These are phyloP conservation scores for Hanseniaspora occidentalis DNA, from an alignment of 805 yeast genomes.

Conservation along the genomic window DNA sequence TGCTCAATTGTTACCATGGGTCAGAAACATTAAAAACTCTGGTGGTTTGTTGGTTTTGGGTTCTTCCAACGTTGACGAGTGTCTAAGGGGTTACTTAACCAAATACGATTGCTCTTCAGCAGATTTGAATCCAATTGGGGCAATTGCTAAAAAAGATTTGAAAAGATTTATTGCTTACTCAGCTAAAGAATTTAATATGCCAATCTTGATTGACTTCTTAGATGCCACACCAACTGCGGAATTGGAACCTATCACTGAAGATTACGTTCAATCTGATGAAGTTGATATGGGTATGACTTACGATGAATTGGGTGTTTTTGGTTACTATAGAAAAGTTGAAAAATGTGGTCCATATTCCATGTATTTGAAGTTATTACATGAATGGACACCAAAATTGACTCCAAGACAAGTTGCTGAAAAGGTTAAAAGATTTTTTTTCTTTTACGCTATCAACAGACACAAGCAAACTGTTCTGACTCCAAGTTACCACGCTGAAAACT, in stretches of 20 bases:
- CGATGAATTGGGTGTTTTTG: constrained; percentile 84
- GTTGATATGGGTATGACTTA: constrained; percentile 98
- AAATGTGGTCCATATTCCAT: constrained; percentile 95
- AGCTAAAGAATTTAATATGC: constrained; percentile 51
- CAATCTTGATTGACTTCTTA: constrained; percentile 65
- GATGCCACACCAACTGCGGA: constrained; percentile 97
- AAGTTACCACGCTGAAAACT: constrained; percentile 93
- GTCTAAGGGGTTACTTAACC: constrained; percentile 87
- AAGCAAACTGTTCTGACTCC: constrained; percentile 98
- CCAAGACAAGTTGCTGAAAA: constrained; percentile 83
- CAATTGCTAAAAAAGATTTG: constrained; percentile 88
- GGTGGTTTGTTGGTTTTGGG: constrained; percentile 84
- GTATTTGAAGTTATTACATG: constrained; percentile 81
- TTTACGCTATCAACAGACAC: constrained; percentile 90
- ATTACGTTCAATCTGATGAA: constrained; percentile 92
- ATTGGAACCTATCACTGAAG: constrained; percentile 86
- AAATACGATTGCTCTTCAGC: constrained; percentile 97
- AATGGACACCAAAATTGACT: constrained; percentile 78
- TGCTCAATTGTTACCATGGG: constrained; percentile 95
- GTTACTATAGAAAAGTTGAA: constrained; percentile 78
- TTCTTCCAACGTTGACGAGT: constrained; percentile 95
- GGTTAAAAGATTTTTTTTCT: constrained; percentile 86
- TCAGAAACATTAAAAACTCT: constrained; percentile 46
- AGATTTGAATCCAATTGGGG: constrained; percentile 97
- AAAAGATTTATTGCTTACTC: constrained; percentile 81